A percentile compares a stretch with the other conserved stretches of the same genome.
Evolutionary conservation across 2,329 filamentous ascomycete genomes (phyloP).

Genomic region (Cordyceps cicadae): DNA sequence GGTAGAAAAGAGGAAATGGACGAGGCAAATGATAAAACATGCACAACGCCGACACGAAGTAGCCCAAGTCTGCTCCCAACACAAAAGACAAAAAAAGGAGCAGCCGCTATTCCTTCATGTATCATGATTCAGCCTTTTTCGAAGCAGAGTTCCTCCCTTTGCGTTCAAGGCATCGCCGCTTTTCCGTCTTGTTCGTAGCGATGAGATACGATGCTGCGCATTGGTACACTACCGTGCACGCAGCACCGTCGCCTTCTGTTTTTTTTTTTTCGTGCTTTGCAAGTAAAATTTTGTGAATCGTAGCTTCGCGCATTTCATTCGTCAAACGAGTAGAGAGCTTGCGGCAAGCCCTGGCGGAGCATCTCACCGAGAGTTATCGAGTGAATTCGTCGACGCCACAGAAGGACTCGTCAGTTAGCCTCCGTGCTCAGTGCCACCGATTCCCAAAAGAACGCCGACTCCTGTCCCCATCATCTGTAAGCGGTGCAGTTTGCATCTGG

Average conservation of each 20-base stretch:
- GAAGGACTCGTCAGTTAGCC: not conserved
- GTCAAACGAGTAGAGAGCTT: not conserved
- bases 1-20: not conserved
- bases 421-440: not conserved
- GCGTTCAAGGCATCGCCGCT: not conserved
- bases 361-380: not conserved
- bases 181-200: not conserved
- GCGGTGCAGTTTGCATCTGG: not conserved
- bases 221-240: constrained; percentile 12
- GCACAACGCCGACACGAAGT: constrained; percentile 8
- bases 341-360: not conserved
- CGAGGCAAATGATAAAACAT: constrained; percentile 4
- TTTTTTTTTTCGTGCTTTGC: not conserved
- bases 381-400: not conserved
- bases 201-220: not conserved
- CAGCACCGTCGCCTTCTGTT: not conserved
- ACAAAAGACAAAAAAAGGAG: constrained; percentile 9
- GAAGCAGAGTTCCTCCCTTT: not conserved
- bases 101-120: constrained; percentile 1
- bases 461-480: not conserved
- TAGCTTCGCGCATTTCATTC: not conserved
- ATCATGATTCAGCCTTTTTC: not conserved
- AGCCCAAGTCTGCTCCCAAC: constrained; percentile 2
- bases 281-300: constrained; percentile 3
- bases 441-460: constrained; percentile 4